A percentile compares a stretch with the other conserved stretches of the same genome.
These are phyloP conservation scores for Botrytis fragariae DNA, from an alignment of 2,329 filamentous ascomycete genomes.

Conservation along the genomic window DNA sequence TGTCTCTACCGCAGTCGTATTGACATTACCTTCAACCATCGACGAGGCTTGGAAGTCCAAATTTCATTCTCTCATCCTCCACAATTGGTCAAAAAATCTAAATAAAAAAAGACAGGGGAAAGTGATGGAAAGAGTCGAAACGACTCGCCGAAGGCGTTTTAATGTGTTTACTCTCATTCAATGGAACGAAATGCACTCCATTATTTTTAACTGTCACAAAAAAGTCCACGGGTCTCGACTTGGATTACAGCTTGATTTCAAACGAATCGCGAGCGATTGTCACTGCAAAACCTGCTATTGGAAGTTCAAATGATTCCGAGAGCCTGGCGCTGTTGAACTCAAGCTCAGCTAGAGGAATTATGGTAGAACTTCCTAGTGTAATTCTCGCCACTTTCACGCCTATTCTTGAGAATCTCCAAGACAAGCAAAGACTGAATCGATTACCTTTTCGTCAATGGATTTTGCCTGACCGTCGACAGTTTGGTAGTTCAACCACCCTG, in stretches of 20 bases:
- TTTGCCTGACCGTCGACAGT: not conserved
- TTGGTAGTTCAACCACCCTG: not conserved
- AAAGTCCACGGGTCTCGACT: not conserved
- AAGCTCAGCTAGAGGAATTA: not conserved
- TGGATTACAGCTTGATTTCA: not conserved
- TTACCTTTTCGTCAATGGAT: constrained; percentile 18
- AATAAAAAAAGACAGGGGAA: not conserved
- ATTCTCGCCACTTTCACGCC: constrained; percentile 10
- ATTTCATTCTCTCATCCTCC: not conserved
- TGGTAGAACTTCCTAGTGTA: constrained; percentile 10
- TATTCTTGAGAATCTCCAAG: constrained; percentile 15
- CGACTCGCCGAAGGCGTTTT: not conserved
- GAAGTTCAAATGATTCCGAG: not conserved
- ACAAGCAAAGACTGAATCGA: not conserved
- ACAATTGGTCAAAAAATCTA: not conserved
- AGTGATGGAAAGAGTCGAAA: not conserved
- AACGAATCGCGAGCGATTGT: not conserved
- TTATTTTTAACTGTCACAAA: not conserved
- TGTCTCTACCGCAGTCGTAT: constrained; percentile 3
- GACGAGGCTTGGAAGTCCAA: not conserved
- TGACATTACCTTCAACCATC: not conserved
- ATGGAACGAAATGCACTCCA: not conserved
- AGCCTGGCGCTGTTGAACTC: not conserved
- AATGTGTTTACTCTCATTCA: not conserved
- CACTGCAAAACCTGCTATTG: not conserved